These are phyloP conservation scores for Globisporangium parvum DNA, from an alignment of 352 stramenopile genomes.

Conservation along the genomic window DNA sequence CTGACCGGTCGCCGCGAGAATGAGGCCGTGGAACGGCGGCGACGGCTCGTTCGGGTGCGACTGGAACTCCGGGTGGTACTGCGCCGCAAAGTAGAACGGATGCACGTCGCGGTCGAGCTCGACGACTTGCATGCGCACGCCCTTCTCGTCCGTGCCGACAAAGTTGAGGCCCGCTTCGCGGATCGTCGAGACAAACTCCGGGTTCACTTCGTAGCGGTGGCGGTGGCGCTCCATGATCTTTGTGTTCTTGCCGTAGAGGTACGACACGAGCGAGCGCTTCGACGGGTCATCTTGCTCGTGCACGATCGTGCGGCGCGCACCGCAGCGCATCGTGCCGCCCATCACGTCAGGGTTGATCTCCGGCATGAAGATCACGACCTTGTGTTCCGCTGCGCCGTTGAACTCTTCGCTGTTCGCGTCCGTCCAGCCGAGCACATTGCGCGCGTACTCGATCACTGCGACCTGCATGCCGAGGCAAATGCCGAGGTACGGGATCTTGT, in stretches of 20 bases:
- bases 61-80: slow-evolving; percentile 99
- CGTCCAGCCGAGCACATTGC: slow-evolving; percentile 90
- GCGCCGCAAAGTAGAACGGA: slow-evolving; percentile 98
- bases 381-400: slow-evolving; percentile 75
- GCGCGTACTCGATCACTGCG: slow-evolving; percentile 96
- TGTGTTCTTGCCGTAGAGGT: slow-evolving; percentile 87
- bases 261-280: slow-evolving; percentile 85
- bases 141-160: slow-evolving; percentile 95
- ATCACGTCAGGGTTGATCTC: slow-evolving; percentile 98
- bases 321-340: slow-evolving; percentile 99
- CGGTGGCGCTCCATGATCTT: slow-evolving; percentile 95
- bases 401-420: slow-evolving; percentile 97
- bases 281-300: slow-evolving; percentile 74
- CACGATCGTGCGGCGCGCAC: slow-evolving; percentile 93
- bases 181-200: slow-evolving; percentile 89
- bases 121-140: slow-evolving; percentile 98
- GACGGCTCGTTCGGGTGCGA: slow-evolving; percentile 93
- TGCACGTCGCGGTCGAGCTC: slow-evolving; percentile 94
- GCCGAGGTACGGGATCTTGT: slow-evolving; percentile 95
- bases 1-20: slow-evolving; percentile 86
- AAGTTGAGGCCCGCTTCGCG: slow-evolving; percentile 94
- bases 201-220: slow-evolving; percentile 99
- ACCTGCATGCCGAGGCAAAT: slow-evolving; percentile 97
- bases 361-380: slow-evolving; percentile 99
- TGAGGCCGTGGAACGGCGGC: slow-evolving; percentile 96